phyloP scores from a whole-genome alignment of 2,329 filamentous ascomycete genomes.

The Hypoxylon rubiginosum region DNA sequence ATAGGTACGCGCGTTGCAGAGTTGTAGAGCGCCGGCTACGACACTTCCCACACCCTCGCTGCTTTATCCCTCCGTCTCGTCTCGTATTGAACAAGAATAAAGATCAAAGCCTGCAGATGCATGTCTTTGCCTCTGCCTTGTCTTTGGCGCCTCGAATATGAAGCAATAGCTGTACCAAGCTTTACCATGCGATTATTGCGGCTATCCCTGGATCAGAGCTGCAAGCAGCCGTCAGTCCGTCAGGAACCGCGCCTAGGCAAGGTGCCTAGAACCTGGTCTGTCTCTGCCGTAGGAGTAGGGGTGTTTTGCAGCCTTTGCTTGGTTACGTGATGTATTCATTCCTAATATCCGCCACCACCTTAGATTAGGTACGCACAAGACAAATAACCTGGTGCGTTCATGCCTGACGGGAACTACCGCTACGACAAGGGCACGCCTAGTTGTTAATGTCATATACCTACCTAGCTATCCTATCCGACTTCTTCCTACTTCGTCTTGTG shows the following conservation, averaged over 20 bases:
- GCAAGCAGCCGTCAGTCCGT: constrained; percentile 23
- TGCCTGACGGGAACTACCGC: constrained; percentile 31
- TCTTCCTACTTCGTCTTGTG: not conserved
- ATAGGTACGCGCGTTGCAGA: constrained; percentile 2
- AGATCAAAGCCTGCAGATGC: constrained; percentile 6
- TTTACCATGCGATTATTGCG: constrained; percentile 10
- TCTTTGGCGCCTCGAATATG: constrained; percentile 24
- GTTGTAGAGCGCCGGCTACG: constrained; percentile 9
- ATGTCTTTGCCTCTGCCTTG: constrained; percentile 1
- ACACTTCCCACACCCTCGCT: constrained; percentile 6
- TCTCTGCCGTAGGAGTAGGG: not conserved
- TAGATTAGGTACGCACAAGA: not conserved
- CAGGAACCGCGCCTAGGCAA: not conserved
- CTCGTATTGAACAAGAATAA: constrained; percentile 26
- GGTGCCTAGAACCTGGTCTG: not conserved
- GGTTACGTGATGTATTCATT: not conserved
- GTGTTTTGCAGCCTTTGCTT: too few species aligned
- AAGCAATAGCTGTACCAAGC: not conserved
- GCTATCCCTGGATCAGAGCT: constrained; percentile 10
- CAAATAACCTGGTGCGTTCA: not conserved
- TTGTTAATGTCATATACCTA: not conserved
- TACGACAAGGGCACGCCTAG: constrained; percentile 18
- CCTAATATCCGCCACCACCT: not conserved
- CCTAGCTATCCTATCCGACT: not conserved
- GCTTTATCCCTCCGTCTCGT: constrained; percentile 10